A percentile compares a stretch with the other conserved stretches of the same genome.
Evolutionary conservation across 2,329 filamentous ascomycete species (phyloP).

Genomic region (Colletotrichum horii): DNA sequence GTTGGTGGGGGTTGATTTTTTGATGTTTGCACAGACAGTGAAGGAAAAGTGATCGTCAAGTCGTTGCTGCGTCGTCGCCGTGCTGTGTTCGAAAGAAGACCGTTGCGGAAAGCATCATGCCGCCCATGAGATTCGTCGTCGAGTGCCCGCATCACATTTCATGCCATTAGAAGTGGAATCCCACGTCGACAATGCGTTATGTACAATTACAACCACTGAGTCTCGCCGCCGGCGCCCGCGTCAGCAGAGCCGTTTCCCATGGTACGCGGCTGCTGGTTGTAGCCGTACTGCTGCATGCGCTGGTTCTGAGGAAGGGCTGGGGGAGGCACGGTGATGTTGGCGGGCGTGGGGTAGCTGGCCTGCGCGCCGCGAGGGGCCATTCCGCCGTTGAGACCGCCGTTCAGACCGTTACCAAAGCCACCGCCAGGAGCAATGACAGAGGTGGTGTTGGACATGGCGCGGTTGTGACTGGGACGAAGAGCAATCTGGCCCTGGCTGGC

Average conservation of each 20-base stretch:
- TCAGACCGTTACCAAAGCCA: constrained; percentile 31
- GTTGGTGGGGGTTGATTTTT: constrained; percentile 3
- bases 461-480: constrained; percentile 48
- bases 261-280: constrained; percentile 1
- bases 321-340: constrained; percentile 34
- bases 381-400: constrained; percentile 27
- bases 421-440: constrained; percentile 37
- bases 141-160: constrained; percentile 17
- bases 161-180: constrained; percentile 9
- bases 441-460: constrained; percentile 45
- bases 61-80: constrained; percentile 43
- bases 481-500: constrained; percentile 59
- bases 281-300: constrained; percentile 11
- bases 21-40: constrained; percentile 30
- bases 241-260: constrained; percentile 14
- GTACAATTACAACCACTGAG: constrained; percentile 43
- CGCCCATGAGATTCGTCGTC: constrained; percentile 21
- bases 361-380: constrained; percentile 36
- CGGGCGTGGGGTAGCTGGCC: constrained; percentile 37
- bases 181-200: neutral
- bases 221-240: constrained; percentile 33
- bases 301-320: constrained; percentile 21
- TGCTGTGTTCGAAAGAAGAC: constrained; percentile 33
- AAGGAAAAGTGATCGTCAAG: constrained; percentile 43
- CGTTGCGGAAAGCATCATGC: constrained; percentile 23